phyloP scores from a whole-genome alignment of 768 basidiomycete genomes.

The Trametes cubensis region DNA sequence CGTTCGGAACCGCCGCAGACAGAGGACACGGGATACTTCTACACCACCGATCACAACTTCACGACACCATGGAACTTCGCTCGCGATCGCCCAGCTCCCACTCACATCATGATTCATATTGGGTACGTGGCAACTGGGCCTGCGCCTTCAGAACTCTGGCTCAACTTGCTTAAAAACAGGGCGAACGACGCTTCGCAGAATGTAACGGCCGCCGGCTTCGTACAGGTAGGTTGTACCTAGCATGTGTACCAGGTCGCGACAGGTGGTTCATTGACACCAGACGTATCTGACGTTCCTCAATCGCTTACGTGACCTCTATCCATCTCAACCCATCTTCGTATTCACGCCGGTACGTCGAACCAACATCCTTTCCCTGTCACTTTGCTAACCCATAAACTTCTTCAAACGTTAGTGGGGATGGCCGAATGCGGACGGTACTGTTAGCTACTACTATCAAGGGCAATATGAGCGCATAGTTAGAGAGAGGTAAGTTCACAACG shows the following conservation, averaged over 20 bases:
- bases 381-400: too few species aligned
- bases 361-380: background rate
- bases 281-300: constrained; percentile 51
- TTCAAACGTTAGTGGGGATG: constrained; percentile 50
- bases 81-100: constrained; percentile 48
- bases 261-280: background rate
- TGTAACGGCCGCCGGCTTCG: constrained; percentile 47
- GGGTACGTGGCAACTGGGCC: constrained; percentile 38
- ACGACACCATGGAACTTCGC: constrained; percentile 62
- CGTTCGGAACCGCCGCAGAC: constrained; percentile 38
- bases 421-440: constrained; percentile 51
- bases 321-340: constrained; percentile 50
- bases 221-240: constrained; percentile 37
- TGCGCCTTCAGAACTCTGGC: too few species aligned
- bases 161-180: constrained; percentile 29
- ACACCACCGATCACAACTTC: constrained; percentile 58
- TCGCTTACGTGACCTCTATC: constrained; percentile 48
- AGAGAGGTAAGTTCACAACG: constrained; percentile 33
- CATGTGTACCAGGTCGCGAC: background rate
- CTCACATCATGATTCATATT: constrained; percentile 60
- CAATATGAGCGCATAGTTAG: constrained; percentile 50
- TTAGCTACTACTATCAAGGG: constrained; percentile 50
- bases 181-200: constrained; percentile 60
- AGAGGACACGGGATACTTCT: constrained; percentile 58
- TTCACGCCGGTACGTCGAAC: constrained; percentile 49